These are phyloP conservation scores for Limtongia smithiae DNA, from an alignment of 805 yeast species.

Conservation along the genomic window DNA sequence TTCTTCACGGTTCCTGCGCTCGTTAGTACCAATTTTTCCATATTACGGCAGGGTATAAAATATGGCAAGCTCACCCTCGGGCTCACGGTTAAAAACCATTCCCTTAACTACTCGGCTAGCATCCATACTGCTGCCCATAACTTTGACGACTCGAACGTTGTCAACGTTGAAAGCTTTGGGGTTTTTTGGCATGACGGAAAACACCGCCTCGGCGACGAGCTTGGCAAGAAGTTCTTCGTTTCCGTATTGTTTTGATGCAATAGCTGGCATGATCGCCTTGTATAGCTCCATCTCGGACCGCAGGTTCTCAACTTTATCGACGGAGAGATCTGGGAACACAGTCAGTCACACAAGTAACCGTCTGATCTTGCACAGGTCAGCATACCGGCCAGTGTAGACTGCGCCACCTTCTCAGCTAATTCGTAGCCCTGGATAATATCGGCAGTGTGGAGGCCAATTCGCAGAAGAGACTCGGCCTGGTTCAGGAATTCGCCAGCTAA, in stretches of 20 bases:
- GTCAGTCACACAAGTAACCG: background rate
- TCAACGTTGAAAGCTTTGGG: constrained; percentile 79
- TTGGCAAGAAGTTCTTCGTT: constrained; percentile 71
- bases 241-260: constrained; percentile 92
- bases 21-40: background rate
- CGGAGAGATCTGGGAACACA: constrained; percentile 42
- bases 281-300: constrained; percentile 52
- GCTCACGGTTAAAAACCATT: constrained; percentile 96
- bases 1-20: constrained; percentile 63
- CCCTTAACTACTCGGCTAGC: constrained; percentile 84
- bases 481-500: constrained; percentile 89
- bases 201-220: constrained; percentile 80
- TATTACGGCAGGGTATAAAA: background rate
- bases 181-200: constrained; percentile 67
- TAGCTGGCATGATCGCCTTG: constrained; percentile 79
- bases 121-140: constrained; percentile 82
- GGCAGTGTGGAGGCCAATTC: constrained; percentile 82
- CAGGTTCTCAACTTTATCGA: constrained; percentile 60
- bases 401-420: constrained; percentile 74
- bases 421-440: constrained; percentile 92
- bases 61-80: constrained; percentile 49
- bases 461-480: constrained; percentile 78
- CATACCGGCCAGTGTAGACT: constrained; percentile 41
- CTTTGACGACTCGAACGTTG: constrained; percentile 89
- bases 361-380: background rate